Conservation (phyloP, 2,329 filamentous ascomycete species). For the Calonectria hongkongensis region DNA sequence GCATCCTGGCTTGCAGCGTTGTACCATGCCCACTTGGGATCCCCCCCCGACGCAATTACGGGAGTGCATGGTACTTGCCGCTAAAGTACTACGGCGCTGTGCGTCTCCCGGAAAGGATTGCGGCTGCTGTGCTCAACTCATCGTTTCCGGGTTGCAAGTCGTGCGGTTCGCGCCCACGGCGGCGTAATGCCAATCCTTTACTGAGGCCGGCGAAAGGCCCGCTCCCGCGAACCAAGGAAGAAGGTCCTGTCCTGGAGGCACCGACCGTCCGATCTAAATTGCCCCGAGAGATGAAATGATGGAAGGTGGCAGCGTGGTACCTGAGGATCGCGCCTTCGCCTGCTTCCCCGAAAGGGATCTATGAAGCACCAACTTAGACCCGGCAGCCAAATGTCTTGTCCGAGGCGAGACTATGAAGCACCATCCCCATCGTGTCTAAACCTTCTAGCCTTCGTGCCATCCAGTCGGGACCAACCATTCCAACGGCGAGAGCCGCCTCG, state of each 20-base stretch:
- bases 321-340: constrained; percentile 7
- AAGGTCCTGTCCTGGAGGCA: background rate
- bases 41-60: constrained; percentile 26
- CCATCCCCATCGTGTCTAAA: constrained; percentile 11
- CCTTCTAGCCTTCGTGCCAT: constrained; percentile 30
- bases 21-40: constrained; percentile 35
- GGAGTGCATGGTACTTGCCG: constrained; percentile 1
- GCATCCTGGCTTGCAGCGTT: constrained; percentile 28
- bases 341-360: constrained; percentile 15
- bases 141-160: constrained; percentile 20
- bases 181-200: constrained; percentile 17
- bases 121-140: constrained; percentile 19
- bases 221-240: constrained; percentile 15
- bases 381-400: constrained; percentile 3
- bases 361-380: constrained; percentile 18
- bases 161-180: constrained; percentile 14
- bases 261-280: background rate
- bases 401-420: constrained; percentile 21
- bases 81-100: constrained; percentile 14
- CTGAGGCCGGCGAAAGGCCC: background rate
- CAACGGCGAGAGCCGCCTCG: background rate
- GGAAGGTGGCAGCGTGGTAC: background rate
- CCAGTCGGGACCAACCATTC: constrained; percentile 34
- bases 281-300: background rate
- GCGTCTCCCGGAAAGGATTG: constrained; percentile 15